Evolutionary conservation across 2,329 filamentous ascomycete genomes (phyloP).

Genomic region (Hyphodiscus sp.): DNA sequence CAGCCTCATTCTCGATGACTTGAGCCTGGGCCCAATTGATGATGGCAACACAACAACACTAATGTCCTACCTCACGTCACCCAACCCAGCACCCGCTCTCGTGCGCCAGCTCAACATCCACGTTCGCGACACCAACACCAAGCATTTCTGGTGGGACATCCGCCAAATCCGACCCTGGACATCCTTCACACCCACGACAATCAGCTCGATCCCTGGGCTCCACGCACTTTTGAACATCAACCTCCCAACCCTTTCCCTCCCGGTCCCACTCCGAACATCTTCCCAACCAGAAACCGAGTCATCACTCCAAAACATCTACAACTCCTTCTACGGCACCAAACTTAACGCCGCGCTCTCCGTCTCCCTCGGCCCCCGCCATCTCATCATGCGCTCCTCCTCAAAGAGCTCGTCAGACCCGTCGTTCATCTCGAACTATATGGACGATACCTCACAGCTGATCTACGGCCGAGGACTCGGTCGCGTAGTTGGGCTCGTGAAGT

Average conservation of each 20-base stretch:
- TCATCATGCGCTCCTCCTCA: conserved; percentile 30
- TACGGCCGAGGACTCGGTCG: conserved; percentile 49
- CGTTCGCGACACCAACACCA: conserved; percentile 59
- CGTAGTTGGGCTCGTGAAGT: conserved; percentile 80
- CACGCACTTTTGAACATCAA: conserved; percentile 65
- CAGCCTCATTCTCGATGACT: conserved; percentile 27
- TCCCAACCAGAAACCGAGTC: conserved; percentile 72
- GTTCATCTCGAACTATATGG: conserved; percentile 47
- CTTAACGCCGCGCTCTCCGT: conserved; percentile 78
- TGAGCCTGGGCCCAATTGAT: conserved; percentile 28
- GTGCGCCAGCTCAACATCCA: conserved; percentile 72
- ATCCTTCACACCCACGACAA: conserved; percentile 66
- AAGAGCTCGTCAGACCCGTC: conserved; percentile 27
- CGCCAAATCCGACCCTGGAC: conserved; percentile 81
- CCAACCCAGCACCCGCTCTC: conserved; percentile 77
- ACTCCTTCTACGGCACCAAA: conserved; percentile 74
- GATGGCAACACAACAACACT: conserved; percentile 56
- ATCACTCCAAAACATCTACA: conserved; percentile 68
- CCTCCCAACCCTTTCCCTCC: conserved; percentile 55
- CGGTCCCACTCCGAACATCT: conserved; percentile 39
- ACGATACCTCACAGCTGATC: conserved; percentile 41
- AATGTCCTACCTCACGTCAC: conserved; percentile 67
- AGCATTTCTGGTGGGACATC: conserved; percentile 95
- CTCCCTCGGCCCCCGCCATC: conserved; percentile 61
- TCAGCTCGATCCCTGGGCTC: conserved; percentile 68